Evolutionary conservation across 176 grass and related monocot genomes (phyloP), one percentile per base, ranked within the genome.

Genomic region (Oryza coarctata): DNA sequence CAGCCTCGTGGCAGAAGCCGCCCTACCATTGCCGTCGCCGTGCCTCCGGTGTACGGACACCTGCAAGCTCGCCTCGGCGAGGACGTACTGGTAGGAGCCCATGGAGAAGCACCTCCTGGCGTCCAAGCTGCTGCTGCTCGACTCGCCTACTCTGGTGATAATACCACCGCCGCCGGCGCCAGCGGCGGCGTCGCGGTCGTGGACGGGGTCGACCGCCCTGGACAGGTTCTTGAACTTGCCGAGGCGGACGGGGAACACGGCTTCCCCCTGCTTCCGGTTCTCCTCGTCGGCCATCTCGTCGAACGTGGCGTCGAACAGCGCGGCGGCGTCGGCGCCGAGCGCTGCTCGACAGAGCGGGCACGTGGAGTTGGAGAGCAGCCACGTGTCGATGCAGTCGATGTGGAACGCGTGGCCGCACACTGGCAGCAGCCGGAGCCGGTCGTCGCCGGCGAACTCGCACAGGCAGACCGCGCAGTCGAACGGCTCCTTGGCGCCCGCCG

Each of bases 381-480:
- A 97, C 57, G 95, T 93, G 88, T 97, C 95, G 76, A 97, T 97
- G 78, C 95, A 97, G 80, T 74, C 85, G 68, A 97, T 73, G 82
- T 97, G 94, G 80, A 97, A 97, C 30, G 94, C 94, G 75, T 97
- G 94, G 65, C 94, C 94, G 87, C 94, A 97, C 52, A 84, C 62
- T 38, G 94, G 94, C 34, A 97, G 85, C 38, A 97, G 94, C 60
- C 94, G 88, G 22, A 97, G 90, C 80, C 89, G 89, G 80, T 97
- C 94, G 18, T 97, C 94, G 25, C 79, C 82, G 27, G 81, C 88
- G 86, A 97, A 97, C 81, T 97, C 94, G 73, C 92, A 90, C 25
- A 97, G 92, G 80, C 94, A 97, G 2, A 97, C 92, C 1, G 94
- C 94, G 87, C 94, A 97, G 81, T 97, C 94, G 79, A 97, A 97